phyloP scores from a whole-genome alignment of 352 stramenopile species.

The Pythium brachiatum region DNA sequence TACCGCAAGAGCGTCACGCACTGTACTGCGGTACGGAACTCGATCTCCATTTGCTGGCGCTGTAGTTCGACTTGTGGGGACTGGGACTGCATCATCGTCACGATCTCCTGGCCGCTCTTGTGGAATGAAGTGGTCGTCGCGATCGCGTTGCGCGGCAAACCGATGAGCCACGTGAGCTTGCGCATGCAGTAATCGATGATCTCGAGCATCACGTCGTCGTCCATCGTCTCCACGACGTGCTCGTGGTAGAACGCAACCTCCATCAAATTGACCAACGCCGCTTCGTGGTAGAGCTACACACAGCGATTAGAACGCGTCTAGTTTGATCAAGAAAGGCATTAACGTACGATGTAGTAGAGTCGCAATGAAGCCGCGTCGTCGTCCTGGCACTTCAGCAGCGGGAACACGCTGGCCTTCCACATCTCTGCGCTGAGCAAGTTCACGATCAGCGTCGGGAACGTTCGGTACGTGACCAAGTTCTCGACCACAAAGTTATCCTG shows the following conservation, averaged over 20 bases:
- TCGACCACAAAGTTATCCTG: constrained; percentile 95
- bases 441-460: constrained; percentile 83
- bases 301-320: too few species aligned
- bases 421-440: constrained; percentile 89
- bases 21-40: constrained; percentile 84
- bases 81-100: constrained; percentile 62
- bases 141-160: constrained; percentile 57
- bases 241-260: constrained; percentile 90
- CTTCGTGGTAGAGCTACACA: constrained; percentile 84
- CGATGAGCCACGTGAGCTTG: constrained; percentile 86
- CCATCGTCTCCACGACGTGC: constrained; percentile 81
- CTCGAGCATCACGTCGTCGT: constrained; percentile 90
- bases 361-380: constrained; percentile 67
- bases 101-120: constrained; percentile 62
- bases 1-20: constrained; percentile 89
- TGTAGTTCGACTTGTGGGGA: constrained; percentile 56
- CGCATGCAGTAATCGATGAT: constrained; percentile 93
- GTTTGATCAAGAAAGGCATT: neutral
- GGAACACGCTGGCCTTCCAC: constrained; percentile 86
- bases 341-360: constrained; percentile 88
- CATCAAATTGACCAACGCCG: constrained; percentile 85
- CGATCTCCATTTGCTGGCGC: constrained; percentile 79
- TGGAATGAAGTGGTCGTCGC: constrained; percentile 61
- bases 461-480: constrained; percentile 89
- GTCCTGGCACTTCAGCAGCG: constrained; percentile 49